Evolutionary conservation across 2,329 filamentous ascomycete species (phyloP).

Genomic region (Epichloe sp.): DNA sequence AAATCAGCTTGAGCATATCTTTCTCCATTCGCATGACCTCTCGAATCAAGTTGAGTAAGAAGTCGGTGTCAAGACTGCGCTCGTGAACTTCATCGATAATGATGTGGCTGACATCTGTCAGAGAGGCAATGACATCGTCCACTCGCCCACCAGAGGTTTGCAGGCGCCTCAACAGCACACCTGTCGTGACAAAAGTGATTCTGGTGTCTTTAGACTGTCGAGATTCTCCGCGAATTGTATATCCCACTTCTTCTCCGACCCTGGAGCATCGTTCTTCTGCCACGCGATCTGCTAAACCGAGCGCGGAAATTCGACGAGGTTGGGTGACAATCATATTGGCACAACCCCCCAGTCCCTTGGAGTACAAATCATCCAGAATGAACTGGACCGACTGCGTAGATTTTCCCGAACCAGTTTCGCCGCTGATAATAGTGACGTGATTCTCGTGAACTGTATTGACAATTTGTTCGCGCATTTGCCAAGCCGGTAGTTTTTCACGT

Average conservation of each 20-base stretch:
- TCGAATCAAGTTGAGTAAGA: conserved; percentile 74
- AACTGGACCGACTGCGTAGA: conserved; percentile 96
- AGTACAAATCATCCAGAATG: conserved; percentile 80
- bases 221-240: conserved; percentile 81
- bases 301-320: conserved; percentile 82
- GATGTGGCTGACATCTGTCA: conserved; percentile 86
- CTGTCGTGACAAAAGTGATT: conserved; percentile 92
- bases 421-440: conserved; percentile 91
- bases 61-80: conserved; percentile 87
- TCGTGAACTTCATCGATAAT: conserved; percentile 97
- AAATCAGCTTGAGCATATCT: conserved; percentile 73
- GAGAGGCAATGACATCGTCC: conserved; percentile 65
- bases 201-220: conserved; percentile 62
- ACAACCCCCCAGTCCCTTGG: conserved; percentile 60
- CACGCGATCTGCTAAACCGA: conserved; percentile 87
- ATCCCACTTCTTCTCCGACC: conserved; percentile 82
- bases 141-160: conserved; percentile 75
- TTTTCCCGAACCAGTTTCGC: conserved; percentile 93
- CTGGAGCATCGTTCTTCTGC: conserved; percentile 75
- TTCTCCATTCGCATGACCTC: conserved; percentile 63
- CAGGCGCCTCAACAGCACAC: conserved; percentile 79
- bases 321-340: conserved; percentile 94
- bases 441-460: conserved; percentile 61
- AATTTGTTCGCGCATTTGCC: conserved; percentile 67
- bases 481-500: conserved; percentile 70